Evolutionary conservation across 78 protist genomes (phyloP), one percentile per base, ranked within the genome.

Genomic region (Emiliania huxleyi): DNA sequence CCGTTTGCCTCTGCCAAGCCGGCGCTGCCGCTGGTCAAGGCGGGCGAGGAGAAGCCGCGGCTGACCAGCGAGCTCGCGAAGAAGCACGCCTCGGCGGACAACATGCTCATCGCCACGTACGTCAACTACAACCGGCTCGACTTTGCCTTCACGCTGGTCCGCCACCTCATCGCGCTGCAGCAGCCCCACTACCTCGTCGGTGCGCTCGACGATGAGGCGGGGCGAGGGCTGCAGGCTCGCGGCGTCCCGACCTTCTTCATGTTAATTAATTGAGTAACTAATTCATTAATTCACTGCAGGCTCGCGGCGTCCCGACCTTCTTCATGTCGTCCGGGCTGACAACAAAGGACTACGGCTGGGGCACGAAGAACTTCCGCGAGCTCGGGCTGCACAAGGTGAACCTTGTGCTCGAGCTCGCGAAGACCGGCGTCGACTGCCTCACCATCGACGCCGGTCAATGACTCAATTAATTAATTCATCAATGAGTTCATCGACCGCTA

Each of bases 101-200:
- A 77, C 46, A 40, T 77, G 85, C 85, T 77, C 48, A 40, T 77
- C 46, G 85, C 46, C 85, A 77, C 85, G 48, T 77, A 77, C 85
- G 85, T 77, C 85, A 77, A 77, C 85, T 77, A 22, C 85, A 35
- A 77, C 46, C 85, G 85, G 85, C 85, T 77, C 29, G 85, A 77
- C 46, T 77, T 77, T 21, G 85, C 46, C 35, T 77, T 22, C 85
- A 77, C 85, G 44, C n/a, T 77, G 18, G 85, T 62, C 29, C 23
- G 33, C 46, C 85, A 77, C 46, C 46, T 77, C 35, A 18, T 35
- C 11, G 44, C 85, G 0, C 85, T 77, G 18, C 25, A 33, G 29
- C 6, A 77, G 35, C 44, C 44, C 0, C 85, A 77, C 85, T 77
- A 22, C 46, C 29, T 77, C 18, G 85, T 77, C 18, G 85, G 85